Evolutionary conservation across 208 protist species (phyloP), one percentile per base, ranked within the genome.

Genomic region (Tritrichomonas foetus): DNA sequence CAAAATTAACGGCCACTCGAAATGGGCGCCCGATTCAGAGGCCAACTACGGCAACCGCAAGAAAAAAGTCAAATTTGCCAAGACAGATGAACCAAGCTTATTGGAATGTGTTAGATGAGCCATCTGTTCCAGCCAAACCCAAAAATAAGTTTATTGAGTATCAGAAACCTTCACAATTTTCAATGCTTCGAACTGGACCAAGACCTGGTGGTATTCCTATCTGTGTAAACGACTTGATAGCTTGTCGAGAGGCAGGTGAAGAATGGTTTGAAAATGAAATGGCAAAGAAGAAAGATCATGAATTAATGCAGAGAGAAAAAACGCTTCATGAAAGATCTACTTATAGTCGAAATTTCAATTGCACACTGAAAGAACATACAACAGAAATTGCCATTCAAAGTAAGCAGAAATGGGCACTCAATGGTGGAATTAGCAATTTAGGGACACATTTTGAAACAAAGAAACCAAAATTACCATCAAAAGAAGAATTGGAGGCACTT

Each of bases 161-260:
- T 14, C 33, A 8, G 57, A 89, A 57, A 39, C 5, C 14, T 39
- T 20, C 41, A 16, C 78, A 89, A 39, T 89, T 89, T 89, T 89
- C 78, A 47, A 53, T 89, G 47, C 78, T 53, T 39, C 41, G 78
- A 20, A 89, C 78, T 41, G 78, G 78, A 53, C 78, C 78, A 89
- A 27, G 78, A 0, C 78, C 78, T 33, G 78, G 78, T 16, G 78
- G 78, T 13, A 89, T 89, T 39, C 78, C 78, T 39, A 53, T 89
- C 39, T 25, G 33, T 89, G 14, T 89, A 3, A 33, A 89, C 39
- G 47, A 57, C 39, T 11, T 89, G 0, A n/a, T 49, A 22, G 78
- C 41, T 20, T 89, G n/a, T 8, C 33, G 47, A 5, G 78, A 25
- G 1, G 14, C 1, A 5, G 78, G 78, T 27, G 78, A 89, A 20